Conservation (phyloP, 1,284 basidiomycete species). For the Peniophora sp. region DNA sequence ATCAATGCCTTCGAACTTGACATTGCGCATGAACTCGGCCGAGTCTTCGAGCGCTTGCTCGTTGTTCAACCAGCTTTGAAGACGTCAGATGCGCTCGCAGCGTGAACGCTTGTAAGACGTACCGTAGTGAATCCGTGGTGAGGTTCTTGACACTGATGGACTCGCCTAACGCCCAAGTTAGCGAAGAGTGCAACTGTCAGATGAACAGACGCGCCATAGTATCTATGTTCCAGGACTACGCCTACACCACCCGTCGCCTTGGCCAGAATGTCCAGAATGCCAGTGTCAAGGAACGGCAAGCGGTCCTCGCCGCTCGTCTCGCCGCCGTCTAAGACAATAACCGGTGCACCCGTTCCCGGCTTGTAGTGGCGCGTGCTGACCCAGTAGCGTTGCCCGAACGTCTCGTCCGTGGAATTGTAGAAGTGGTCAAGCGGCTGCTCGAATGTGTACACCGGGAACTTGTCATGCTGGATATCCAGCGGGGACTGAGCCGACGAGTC, state of each 20-base stretch:
- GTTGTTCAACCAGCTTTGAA: conserved; percentile 75
- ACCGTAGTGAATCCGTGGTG: conserved; percentile 74
- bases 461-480: conserved; percentile 9
- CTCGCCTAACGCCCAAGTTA: conserved; percentile 42
- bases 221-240: conserved; percentile 89
- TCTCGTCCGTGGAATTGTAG: conserved; percentile 35
- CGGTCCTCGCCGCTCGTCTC: conserved; percentile 75
- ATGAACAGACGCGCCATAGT: conserved; percentile 50
- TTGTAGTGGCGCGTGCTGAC: conserved; percentile 80
- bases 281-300: conserved; percentile 68
- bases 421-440: conserved; percentile 84
- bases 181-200: not conserved
- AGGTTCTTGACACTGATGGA: conserved; percentile 78
- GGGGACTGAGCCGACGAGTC: not conserved
- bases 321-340: conserved; percentile 79
- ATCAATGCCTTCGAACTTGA: conserved; percentile 68
- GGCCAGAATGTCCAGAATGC: conserved; percentile 81
- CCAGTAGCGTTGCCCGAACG: conserved; percentile 81
- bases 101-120: conserved; percentile 7
- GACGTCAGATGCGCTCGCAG: conserved; percentile 5
- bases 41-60: conserved; percentile 89
- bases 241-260: conserved; percentile 78
- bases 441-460: conserved; percentile 64
- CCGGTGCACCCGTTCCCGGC: conserved; percentile 62
- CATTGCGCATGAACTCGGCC: conserved; percentile 81